Percentiles rank a stretch among this genome's conserved stretches.
These are phyloP conservation scores for Penicillium glabrum DNA, from an alignment of 2,329 filamentous ascomycete genomes.

Conservation along the genomic window DNA sequence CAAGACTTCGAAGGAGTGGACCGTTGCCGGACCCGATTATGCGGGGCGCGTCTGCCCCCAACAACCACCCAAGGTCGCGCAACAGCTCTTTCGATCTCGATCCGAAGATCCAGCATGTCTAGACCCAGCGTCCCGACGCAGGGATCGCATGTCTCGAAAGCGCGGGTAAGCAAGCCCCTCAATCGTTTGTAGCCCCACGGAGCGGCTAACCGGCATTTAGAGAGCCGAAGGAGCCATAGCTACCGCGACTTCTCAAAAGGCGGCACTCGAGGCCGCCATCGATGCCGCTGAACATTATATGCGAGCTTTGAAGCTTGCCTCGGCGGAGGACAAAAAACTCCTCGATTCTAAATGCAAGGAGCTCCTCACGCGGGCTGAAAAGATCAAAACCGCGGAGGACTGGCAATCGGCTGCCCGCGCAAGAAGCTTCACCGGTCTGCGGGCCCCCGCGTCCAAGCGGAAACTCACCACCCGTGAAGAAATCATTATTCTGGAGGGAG, in stretches of 20 bases:
- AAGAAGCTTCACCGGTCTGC: slow-evolving; percentile 34
- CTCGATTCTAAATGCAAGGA: slow-evolving; percentile 68
- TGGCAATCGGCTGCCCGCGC: slow-evolving; percentile 29
- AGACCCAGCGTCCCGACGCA: slow-evolving; percentile 25
- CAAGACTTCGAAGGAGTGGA: not conserved
- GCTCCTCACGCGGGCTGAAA: slow-evolving; percentile 70
- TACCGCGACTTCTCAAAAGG: slow-evolving; percentile 54
- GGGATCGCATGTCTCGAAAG: slow-evolving; percentile 29
- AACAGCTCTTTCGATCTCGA: not conserved
- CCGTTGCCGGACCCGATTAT: not conserved
- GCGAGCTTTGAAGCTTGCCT: slow-evolving; percentile 65
- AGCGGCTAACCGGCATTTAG: slow-evolving; percentile 40
- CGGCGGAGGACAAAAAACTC: slow-evolving; percentile 62
- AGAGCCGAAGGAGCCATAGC: slow-evolving; percentile 55
- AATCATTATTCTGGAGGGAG: slow-evolving; percentile 73
- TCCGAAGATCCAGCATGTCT: slow-evolving; percentile 26
- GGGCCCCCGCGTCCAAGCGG: slow-evolving; percentile 56
- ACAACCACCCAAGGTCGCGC: not conserved
- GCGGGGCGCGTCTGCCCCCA: slow-evolving; percentile 13
- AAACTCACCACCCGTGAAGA: slow-evolving; percentile 69
- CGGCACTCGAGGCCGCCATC: slow-evolving; percentile 74
- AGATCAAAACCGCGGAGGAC: slow-evolving; percentile 60
- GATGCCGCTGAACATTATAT: slow-evolving; percentile 78
- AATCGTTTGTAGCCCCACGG: not conserved
- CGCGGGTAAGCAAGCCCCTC: slow-evolving; percentile 26